Conservation (phyloP, 768 basidiomycete genomes). For the Phaffia australis region DNA sequence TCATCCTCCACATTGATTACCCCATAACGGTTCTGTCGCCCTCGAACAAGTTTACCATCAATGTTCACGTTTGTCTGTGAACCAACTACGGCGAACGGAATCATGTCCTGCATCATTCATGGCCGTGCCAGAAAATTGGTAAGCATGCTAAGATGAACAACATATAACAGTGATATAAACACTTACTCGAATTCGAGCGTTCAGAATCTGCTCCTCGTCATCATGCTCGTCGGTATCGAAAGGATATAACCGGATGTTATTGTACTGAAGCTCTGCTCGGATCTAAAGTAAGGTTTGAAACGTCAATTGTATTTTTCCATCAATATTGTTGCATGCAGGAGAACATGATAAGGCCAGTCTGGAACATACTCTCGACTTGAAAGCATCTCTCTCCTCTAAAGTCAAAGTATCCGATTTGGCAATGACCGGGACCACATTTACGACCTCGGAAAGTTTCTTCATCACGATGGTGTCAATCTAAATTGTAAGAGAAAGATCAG, state of each 20-base stretch:
- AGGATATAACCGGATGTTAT: constrained; percentile 90
- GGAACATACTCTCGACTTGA: constrained; percentile 74
- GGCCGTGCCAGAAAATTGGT: background rate
- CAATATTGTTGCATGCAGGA: too few relatives aligned
- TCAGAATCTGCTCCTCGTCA: constrained; percentile 80
- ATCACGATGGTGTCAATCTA: constrained; percentile 91
- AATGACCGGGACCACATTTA: constrained; percentile 98
- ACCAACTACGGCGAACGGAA: constrained; percentile 96
- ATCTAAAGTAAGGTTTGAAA: constrained; percentile 47
- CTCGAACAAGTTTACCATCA: constrained; percentile 87
- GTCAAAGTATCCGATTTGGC: constrained; percentile 95
- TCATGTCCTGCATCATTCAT: constrained; percentile 56
- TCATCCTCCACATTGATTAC: constrained; percentile 97
- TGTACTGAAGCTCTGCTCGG: constrained; percentile 76
- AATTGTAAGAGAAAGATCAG: background rate
- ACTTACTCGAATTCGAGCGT: constrained; percentile 77
- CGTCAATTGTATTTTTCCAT: background rate
- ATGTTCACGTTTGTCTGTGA: constrained; percentile 91
- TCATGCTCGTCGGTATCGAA: constrained; percentile 95
- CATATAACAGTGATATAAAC: background rate
- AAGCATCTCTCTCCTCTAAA: constrained; percentile 76
- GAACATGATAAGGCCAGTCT: background rate
- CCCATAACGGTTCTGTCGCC: constrained; percentile 96
- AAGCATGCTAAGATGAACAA: background rate
- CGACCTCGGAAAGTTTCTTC: constrained; percentile 97